phyloP scores from a whole-genome alignment of 257 asterid genomes.

The Ligustrum vulgare region DNA sequence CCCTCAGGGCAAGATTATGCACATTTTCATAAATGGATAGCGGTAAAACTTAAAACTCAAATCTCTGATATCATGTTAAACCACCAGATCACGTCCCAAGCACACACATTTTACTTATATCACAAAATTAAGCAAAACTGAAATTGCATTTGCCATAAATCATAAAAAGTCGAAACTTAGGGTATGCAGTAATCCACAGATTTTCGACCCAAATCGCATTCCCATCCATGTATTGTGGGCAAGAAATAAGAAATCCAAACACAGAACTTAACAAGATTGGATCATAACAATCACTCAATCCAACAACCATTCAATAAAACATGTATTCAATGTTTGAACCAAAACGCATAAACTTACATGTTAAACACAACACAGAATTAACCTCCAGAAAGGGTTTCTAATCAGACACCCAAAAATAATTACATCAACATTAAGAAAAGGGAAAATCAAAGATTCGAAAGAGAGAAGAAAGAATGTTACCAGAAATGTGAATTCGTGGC shows the following conservation, averaged over 20 bases:
- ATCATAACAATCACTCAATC: background rate
- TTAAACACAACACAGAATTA: background rate
- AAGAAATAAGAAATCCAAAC: background rate
- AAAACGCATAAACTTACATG: background rate
- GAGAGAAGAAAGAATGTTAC: slow-evolving; percentile 17
- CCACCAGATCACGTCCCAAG: background rate
- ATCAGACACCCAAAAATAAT: background rate
- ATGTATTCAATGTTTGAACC: background rate
- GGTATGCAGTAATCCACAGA: background rate
- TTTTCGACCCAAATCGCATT: background rate
- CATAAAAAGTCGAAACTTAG: background rate
- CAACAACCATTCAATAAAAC: background rate
- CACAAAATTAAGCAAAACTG: background rate
- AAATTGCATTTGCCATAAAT: background rate
- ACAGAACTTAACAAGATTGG: background rate
- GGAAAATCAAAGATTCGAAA: background rate
- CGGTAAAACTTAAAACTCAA: background rate
- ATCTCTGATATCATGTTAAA: background rate
- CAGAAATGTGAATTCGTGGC: slow-evolving; percentile 22
- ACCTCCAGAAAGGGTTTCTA: no score
- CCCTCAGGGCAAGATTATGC: background rate
- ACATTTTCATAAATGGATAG: background rate
- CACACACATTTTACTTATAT: background rate
- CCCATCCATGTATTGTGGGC: background rate
- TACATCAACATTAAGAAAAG: background rate